A percentile compares a stretch with the other conserved stretches of the same genome.
Conservation (phyloP, 1,284 basidiomycete genomes). For the Tilletia horrida region DNA sequence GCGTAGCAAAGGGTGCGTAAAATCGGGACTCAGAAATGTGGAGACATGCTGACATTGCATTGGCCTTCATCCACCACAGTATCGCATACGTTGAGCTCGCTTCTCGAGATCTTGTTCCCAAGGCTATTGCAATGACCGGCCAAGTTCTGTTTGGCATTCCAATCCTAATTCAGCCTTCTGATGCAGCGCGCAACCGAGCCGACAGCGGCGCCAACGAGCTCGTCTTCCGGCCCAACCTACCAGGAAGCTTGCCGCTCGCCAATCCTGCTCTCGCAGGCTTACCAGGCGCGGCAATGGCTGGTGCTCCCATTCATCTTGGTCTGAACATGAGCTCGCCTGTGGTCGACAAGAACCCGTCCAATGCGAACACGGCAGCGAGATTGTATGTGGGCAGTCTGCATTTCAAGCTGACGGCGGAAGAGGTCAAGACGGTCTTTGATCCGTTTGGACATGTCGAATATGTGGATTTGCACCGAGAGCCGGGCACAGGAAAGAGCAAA, state of each 20-base stretch:
- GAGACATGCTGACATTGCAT: not conserved
- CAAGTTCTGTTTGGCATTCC: slow-evolving; percentile 96
- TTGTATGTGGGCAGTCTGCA: slow-evolving; percentile 95
- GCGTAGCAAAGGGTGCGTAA: slow-evolving; percentile 83
- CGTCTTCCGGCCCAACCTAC: slow-evolving; percentile 26
- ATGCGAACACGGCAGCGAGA: slow-evolving; percentile 63
- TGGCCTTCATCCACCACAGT: slow-evolving; percentile 51
- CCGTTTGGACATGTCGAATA: slow-evolving; percentile 96
- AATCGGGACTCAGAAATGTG: not conserved
- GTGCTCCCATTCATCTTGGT: slow-evolving; percentile 32
- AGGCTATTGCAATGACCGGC: slow-evolving; percentile 81
- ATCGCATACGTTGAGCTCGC: slow-evolving; percentile 98
- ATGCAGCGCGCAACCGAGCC: slow-evolving; percentile 82
- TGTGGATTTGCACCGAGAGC: slow-evolving; percentile 93
- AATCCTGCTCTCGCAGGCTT: slow-evolving; percentile 8
- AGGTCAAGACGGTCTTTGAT: slow-evolving; percentile 97
- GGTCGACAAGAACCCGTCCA: slow-evolving; percentile 23
- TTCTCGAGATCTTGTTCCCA: slow-evolving; percentile 80
- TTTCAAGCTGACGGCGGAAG: slow-evolving; percentile 90
- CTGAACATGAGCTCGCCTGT: not conserved
- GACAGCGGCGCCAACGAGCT: slow-evolving; percentile 18
- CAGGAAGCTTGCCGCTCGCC: not conserved
- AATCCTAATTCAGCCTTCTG: slow-evolving; percentile 90
- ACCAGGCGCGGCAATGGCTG: slow-evolving; percentile 2
- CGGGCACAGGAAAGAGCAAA: slow-evolving; percentile 84